Evolutionary conservation across 148 eudicot species (phyloP), one percentile per base, ranked within the genome.

Genomic region (Diospyros lotus): DNA sequence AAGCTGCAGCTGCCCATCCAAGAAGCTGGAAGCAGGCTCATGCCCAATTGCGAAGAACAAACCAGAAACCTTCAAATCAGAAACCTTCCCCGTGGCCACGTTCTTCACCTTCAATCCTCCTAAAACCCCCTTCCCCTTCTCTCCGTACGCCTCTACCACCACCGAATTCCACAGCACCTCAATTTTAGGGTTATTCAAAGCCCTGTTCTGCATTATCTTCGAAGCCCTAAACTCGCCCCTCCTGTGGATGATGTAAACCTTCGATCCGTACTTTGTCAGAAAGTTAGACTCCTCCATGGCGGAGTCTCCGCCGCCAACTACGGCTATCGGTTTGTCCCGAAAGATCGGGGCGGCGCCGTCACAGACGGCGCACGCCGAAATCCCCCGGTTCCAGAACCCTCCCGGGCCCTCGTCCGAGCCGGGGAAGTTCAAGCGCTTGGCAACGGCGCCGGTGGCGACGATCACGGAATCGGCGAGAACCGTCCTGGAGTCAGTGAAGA

Each of bases 41-140:
- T 94, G 98, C 75, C 98, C 98, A 18, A 91, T 94, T 0, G 94
- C 98, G 42, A 91, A 94, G 80, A 94, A 94, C 82, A 94, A 78
- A 48, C 98, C 98, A 4, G 86, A 74, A 48, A 83, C 97, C 83
- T 86, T 75, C 84, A 91, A 69, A 77, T 88, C 93, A 60, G 52
- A 75, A 1, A 91, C 90, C 75, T 83, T 88, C 48, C 94, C 97
- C 53, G 48, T 93, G 68, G 71, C 84, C 64, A 83, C 80, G 81
- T 91, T 84, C 87, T 87, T 87, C 59, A 93, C 87, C 85, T 88
- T 89, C 88, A 93, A 82, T 10, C 94, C 97, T 15, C 85, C 88
- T 79, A 91, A 85, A 52, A 61, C 28, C 54, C 69, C 60, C 75
- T 82, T 82, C 58, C 69, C 79, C 76, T 41, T 76, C n/a, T 86